phyloP scores from a whole-genome alignment of 2,329 filamentous ascomycete genomes.

The Penicillium sp. region DNA sequence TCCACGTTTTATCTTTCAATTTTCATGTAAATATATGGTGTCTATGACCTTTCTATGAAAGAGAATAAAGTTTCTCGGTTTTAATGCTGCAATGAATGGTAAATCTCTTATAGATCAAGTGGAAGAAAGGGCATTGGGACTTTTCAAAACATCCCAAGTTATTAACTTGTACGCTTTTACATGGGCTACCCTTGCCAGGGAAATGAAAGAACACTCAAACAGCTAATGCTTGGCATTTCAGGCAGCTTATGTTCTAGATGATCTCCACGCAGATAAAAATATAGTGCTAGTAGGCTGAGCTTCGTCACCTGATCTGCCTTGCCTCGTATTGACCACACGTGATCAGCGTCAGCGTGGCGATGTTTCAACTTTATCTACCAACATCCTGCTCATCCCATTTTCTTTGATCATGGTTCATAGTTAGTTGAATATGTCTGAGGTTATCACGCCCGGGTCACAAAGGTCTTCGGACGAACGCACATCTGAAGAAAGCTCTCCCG shows the following conservation, averaged over 20 bases:
- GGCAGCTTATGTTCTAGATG: too few relatives aligned
- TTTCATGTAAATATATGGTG: not conserved
- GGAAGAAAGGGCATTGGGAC: too few relatives aligned
- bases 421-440: not conserved
- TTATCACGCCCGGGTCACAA: not conserved
- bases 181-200: too few relatives aligned
- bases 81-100: too few relatives aligned
- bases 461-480: not conserved
- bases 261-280: too few relatives aligned
- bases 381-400: not conserved
- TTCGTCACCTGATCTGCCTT: not conserved
- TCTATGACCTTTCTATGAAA: not conserved
- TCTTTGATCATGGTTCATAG: not conserved
- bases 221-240: too few relatives aligned
- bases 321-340: constrained; percentile 4
- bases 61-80: too few relatives aligned
- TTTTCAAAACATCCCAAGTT: too few relatives aligned
- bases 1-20: not conserved
- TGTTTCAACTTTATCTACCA: constrained; percentile 5
- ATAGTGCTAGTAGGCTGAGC: too few relatives aligned
- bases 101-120: too few relatives aligned
- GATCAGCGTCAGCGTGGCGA: constrained; percentile 6
- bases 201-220: too few relatives aligned
- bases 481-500: not conserved
- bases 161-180: too few relatives aligned